Evolutionary conservation across 164 flowering plant genomes (phyloP).

Genomic region (Vitis cinerea): DNA sequence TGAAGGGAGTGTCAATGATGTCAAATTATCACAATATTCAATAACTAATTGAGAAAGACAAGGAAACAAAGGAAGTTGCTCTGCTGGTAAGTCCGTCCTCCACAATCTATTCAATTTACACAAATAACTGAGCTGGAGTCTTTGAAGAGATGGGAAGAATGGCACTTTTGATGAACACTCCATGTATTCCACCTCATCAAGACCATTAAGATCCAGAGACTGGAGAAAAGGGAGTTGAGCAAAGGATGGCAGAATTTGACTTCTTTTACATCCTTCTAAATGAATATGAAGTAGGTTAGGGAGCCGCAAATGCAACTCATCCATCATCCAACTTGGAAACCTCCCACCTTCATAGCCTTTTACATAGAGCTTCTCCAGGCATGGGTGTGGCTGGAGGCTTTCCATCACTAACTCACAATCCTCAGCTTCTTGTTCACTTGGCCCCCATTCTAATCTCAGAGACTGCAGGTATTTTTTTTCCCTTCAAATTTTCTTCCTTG

Average conservation of each 20-base stretch:
- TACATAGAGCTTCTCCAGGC: not conserved
- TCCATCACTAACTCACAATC: not conserved
- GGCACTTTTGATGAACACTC: not conserved
- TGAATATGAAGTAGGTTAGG: not conserved
- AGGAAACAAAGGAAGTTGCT: no score
- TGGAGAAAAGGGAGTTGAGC: not conserved
- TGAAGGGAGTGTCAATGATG: no score
- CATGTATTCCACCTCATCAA: not conserved
- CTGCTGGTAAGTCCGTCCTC: not conserved
- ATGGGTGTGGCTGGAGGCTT: not conserved
- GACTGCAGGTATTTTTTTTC: not conserved
- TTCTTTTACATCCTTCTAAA: not conserved
- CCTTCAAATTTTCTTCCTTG: not conserved
- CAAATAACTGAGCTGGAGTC: not conserved
- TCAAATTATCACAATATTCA: no score
- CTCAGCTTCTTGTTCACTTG: not conserved
- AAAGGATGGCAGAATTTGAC: not conserved
- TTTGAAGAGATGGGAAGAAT: not conserved
- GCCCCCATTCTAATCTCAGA: not conserved
- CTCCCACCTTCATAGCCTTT: not conserved
- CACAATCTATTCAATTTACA: not conserved
- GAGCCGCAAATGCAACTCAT: not conserved
- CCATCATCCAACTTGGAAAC: conserved; percentile 1
- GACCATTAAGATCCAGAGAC: not conserved
- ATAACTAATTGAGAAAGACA: no score